These are phyloP conservation scores for Barnettozyma botsteinii DNA, from an alignment of 805 yeast species.

Conservation along the genomic window DNA sequence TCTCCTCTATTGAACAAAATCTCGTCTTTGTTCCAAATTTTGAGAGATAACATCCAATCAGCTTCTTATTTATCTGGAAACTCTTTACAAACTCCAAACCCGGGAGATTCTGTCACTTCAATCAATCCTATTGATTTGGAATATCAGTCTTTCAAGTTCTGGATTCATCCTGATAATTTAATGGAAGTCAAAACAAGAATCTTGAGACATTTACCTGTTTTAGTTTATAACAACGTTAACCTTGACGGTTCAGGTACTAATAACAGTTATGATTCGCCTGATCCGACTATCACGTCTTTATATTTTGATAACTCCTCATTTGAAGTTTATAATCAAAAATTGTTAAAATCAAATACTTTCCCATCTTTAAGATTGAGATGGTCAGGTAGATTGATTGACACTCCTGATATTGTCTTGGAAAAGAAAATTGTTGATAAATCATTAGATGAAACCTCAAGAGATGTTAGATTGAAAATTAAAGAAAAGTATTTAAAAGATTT, in stretches of 20 bases:
- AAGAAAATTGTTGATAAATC: slow-evolving; percentile 63
- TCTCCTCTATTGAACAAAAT: slow-evolving; percentile 83
- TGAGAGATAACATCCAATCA: slow-evolving; percentile 61
- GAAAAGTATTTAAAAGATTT: slow-evolving; percentile 78
- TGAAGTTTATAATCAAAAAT: slow-evolving; percentile 79
- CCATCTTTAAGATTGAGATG: slow-evolving; percentile 84
- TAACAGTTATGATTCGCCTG: slow-evolving; percentile 37
- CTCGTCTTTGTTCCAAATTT: slow-evolving; percentile 72
- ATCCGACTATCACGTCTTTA: slow-evolving; percentile 79
- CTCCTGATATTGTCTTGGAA: slow-evolving; percentile 77
- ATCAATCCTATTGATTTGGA: slow-evolving; percentile 23
- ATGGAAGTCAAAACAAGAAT: slow-evolving; percentile 98
- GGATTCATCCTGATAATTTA: slow-evolving; percentile 95
- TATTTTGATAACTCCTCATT: slow-evolving; percentile 83
- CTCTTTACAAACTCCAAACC: slow-evolving; percentile 21
- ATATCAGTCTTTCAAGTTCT: slow-evolving; percentile 73
- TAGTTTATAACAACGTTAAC: slow-evolving; percentile 52
- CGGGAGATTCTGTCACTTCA: slow-evolving; percentile 21
- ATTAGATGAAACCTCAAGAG: slow-evolving; percentile 46
- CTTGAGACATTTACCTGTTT: slow-evolving; percentile 86
- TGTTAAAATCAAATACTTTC: slow-evolving; percentile 59
- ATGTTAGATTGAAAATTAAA: slow-evolving; percentile 63
- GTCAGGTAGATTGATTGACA: slow-evolving; percentile 77
- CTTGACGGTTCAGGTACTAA: slow-evolving; percentile 35
- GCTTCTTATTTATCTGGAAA: slow-evolving; percentile 23